A percentile compares a stretch with the other conserved stretches of the same genome.
These are phyloP conservation scores for Saccharomycopsis oosterbeekiorum DNA, from an alignment of 805 yeast species.

Conservation along the genomic window DNA sequence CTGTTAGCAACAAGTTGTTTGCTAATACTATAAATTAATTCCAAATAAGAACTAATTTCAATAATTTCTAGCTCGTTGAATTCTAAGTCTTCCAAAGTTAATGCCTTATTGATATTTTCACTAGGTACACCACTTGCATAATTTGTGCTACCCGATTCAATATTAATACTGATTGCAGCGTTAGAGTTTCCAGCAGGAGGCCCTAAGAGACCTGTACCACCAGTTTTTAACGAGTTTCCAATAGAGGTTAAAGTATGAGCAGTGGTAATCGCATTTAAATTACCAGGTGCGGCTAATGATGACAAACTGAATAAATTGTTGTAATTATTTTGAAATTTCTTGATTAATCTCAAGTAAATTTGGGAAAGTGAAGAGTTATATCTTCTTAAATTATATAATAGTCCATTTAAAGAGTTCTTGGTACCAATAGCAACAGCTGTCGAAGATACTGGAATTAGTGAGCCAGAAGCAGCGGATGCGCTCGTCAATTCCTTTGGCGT, in stretches of 20 bases:
- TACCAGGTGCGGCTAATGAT: neutral
- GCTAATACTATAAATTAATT: slow-evolving; percentile 49
- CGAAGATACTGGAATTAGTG: neutral
- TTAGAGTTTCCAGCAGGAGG: neutral
- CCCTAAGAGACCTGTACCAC: neutral
- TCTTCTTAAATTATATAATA: slow-evolving; percentile 3
- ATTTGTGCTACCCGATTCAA: neutral
- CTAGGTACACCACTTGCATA: slow-evolving; percentile 7
- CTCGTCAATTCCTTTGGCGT: neutral
- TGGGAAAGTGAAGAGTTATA: slow-evolving; percentile 3
- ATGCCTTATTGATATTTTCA: slow-evolving; percentile 22
- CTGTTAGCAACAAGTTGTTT: slow-evolving; percentile 24
- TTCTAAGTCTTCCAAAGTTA: slow-evolving; percentile 34
- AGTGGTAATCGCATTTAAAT: neutral
- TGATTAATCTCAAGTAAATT: slow-evolving; percentile 10
- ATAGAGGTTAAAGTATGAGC: neutral
- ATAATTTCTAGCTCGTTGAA: slow-evolving; percentile 74
- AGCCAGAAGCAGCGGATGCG: neutral
- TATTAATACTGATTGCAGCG: neutral
- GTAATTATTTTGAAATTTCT: slow-evolving; percentile 13
- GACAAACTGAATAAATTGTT: slow-evolving; percentile 13
- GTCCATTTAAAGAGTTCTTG: slow-evolving; percentile 9
- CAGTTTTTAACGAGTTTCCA: neutral
- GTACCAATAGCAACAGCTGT: neutral
- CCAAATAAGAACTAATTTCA: slow-evolving; percentile 63